Conservation (phyloP, 768 basidiomycete species). For the Tylopilus vinaceipallidus region DNA sequence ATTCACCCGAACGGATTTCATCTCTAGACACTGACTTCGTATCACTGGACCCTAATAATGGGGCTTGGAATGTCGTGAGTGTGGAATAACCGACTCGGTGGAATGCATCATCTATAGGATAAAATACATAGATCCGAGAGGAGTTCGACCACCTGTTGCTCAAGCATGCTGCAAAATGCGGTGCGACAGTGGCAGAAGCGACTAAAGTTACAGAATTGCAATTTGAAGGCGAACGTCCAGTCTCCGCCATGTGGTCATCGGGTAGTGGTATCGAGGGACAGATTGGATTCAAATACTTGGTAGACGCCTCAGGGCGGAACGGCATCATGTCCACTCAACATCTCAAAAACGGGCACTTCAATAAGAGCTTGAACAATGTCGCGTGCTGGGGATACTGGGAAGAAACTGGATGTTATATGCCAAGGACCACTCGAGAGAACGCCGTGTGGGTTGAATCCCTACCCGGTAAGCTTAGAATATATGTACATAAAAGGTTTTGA, state of each 20-base stretch:
- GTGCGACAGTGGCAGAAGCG: background rate
- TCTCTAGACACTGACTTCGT: constrained; percentile 9
- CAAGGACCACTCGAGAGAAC: constrained; percentile 32
- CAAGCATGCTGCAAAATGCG: background rate
- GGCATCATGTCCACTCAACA: constrained; percentile 23
- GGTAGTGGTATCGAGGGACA: background rate
- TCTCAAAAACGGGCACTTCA: constrained; percentile 35
- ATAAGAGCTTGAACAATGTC: constrained; percentile 31
- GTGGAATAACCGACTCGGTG: background rate
- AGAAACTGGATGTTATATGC: constrained; percentile 28
- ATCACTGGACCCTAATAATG: constrained; percentile 1
- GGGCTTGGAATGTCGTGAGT: constrained; percentile 6
- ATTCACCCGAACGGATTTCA: background rate
- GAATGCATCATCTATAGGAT: background rate
- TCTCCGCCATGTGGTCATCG: background rate
- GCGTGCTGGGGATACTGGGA: constrained; percentile 40
- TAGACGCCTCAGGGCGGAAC: constrained; percentile 9
- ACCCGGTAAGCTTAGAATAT: constrained; percentile 1
- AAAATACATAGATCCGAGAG: background rate
- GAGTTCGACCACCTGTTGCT: constrained; percentile 7
- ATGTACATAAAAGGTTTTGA: background rate
- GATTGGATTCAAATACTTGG: constrained; percentile 4
- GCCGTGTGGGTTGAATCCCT: constrained; percentile 37
- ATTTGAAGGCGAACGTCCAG: background rate
- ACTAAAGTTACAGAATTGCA: constrained; percentile 4